Evolutionary conservation across 768 basidiomycete species (phyloP), one percentile per base, ranked within the genome.

Genomic region (Pleurotus platypus): DNA sequence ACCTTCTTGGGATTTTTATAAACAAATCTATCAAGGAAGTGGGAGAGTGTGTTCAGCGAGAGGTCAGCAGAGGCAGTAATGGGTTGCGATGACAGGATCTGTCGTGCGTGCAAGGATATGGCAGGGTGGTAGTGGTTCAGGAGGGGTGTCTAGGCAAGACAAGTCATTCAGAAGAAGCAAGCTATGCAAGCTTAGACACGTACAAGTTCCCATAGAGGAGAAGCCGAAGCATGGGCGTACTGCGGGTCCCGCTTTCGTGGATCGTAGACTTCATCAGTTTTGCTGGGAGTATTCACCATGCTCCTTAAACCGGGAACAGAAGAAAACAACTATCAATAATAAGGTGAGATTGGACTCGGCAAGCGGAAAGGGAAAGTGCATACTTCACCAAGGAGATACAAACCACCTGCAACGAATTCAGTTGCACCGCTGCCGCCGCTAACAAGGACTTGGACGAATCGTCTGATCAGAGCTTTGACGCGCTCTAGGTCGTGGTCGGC

Each of bases 1-100:
- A 68, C 63, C 63, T 88, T 86, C 75, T 98, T 98, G 1, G 94
- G 87, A 68, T 98, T 98, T 71, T 94, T 92, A 77, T 93, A 98
- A 43, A 98, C 92, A 73, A 98, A 98, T 2, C 95, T 85, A 67
- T 98, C 97, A 40, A 98, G 82, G 83, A 99, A 98, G 64, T 94
- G 92, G 0, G 91, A 87, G 20, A 98, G 83, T 0, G 94, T 95
- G 74, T 97, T 94, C 57, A 94, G 85, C 8, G 91, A 86, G 48
- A 99, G 87, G 66, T 98, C 95, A 0, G 56, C 27, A 13, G 56
- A 57, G 8, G 90, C 88, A 0, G 92, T 92, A 9, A 98, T 74
- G 0, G 89, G 87, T 48, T 87, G 78, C 6, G 79, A 81, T 1
- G 75, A 66, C 49, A 98, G 80, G 9, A 99, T 81, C 67, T 97